These are phyloP conservation scores for Rhizoclosmatium globosum DNA, from an alignment of 192 early-diverging fungal genomes.

Conservation along the genomic window DNA sequence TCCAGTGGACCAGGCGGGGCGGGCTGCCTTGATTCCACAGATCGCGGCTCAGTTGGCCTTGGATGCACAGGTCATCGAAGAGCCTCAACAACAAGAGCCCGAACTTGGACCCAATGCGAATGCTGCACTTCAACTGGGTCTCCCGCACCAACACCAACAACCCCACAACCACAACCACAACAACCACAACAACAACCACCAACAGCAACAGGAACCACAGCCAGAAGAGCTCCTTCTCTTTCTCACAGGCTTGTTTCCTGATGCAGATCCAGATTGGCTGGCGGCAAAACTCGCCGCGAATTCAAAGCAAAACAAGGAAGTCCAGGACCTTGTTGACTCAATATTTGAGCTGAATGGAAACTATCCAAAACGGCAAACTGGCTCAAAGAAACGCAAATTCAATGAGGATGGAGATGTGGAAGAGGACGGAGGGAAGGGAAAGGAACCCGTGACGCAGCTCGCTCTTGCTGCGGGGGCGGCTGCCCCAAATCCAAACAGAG, in stretches of 20 bases:
- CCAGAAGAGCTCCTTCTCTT: not conserved
- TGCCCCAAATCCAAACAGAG: not conserved
- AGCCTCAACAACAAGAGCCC: not conserved
- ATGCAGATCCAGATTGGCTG: conserved; percentile 32
- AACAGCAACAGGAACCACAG: not conserved
- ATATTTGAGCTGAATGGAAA: conserved; percentile 21
- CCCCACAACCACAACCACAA: not conserved
- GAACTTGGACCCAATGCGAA: not conserved
- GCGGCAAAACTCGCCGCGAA: not conserved
- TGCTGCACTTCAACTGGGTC: not conserved
- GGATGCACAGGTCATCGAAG: not conserved
- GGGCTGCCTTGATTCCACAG: not conserved
- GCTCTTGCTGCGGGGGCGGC: not conserved
- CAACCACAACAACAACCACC: not conserved
- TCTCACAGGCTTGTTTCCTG: conserved; percentile 11
- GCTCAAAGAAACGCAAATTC: not conserved
- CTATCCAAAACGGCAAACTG: conserved; percentile 19
- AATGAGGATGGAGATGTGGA: conserved; percentile 2
- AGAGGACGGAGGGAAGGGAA: not conserved
- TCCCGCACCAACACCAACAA: not conserved
- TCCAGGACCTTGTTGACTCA: conserved; percentile 1
- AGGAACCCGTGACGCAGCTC: not conserved
- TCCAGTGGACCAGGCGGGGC: not conserved
- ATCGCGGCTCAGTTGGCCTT: conserved; percentile 7
- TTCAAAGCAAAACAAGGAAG: not conserved